These are phyloP conservation scores for Solanum bulbocastanum DNA, from an alignment of 257 asterid species.

Conservation along the genomic window DNA sequence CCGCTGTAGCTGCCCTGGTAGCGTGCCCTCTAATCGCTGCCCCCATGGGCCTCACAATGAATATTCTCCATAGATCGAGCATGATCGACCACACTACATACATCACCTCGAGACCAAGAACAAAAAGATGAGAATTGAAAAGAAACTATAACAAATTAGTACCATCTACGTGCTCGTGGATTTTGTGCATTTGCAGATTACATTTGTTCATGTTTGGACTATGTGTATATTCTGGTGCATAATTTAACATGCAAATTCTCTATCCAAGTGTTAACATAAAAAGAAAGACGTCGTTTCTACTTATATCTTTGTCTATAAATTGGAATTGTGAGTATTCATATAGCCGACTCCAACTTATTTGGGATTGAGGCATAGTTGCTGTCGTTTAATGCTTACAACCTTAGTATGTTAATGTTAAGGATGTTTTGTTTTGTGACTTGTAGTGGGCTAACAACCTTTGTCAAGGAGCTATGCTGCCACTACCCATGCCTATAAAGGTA, in stretches of 20 bases:
- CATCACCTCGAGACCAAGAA: neutral
- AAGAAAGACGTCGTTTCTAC: neutral
- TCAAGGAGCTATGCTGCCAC: slow-evolving; percentile 90
- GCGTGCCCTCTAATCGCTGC: too few relatives aligned
- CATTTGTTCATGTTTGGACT: neutral
- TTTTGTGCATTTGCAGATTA: neutral
- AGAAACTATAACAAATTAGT: neutral
- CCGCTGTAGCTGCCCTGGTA: too few relatives aligned
- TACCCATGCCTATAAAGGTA: slow-evolving; percentile 82
- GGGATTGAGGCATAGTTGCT: neutral
- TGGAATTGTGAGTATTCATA: neutral
- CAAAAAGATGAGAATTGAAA: neutral
- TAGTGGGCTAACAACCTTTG: slow-evolving; percentile 96
- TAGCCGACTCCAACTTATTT: neutral
- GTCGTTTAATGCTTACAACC: neutral
- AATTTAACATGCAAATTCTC: neutral
- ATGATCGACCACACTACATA: too few relatives aligned
- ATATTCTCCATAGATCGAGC: too few relatives aligned
- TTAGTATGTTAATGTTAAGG: neutral
- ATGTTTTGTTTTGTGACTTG: neutral
- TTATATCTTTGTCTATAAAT: neutral
- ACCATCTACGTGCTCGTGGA: neutral
- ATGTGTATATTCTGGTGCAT: neutral
- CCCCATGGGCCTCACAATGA: too few relatives aligned
- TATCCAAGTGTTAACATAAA: neutral